Conservation (phyloP, 352 stramenopile species). For the Globisporangium splendens region DNA sequence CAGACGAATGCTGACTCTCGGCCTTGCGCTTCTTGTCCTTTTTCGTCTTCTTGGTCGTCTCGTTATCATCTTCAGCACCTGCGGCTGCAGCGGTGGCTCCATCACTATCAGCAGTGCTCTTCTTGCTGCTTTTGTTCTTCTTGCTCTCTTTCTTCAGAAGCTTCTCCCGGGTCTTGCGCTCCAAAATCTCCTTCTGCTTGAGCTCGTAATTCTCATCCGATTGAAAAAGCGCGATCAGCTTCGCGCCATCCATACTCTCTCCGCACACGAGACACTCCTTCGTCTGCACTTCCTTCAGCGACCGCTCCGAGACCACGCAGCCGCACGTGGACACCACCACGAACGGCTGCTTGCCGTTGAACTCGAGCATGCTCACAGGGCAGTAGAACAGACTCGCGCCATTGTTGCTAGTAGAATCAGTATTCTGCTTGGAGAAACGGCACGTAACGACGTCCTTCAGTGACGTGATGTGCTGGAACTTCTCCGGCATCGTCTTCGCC, state of each 20-base stretch:
- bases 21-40: constrained; percentile 44
- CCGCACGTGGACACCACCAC: constrained; percentile 77
- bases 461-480: constrained; percentile 78
- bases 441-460: constrained; percentile 89
- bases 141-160: constrained; percentile 45
- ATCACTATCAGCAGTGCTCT: not conserved
- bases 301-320: constrained; percentile 86
- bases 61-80: constrained; percentile 4
- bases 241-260: constrained; percentile 40
- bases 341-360: constrained; percentile 88
- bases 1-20: constrained; percentile 11
- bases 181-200: constrained; percentile 39
- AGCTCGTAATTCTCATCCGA: constrained; percentile 54
- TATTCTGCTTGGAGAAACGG: constrained; percentile 24
- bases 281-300: constrained; percentile 78
- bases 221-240: constrained; percentile 59
- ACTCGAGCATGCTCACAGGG: constrained; percentile 83
- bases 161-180: constrained; percentile 48
- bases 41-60: constrained; percentile 13
- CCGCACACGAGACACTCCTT: constrained; percentile 70
- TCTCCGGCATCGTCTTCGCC: constrained; percentile 65
- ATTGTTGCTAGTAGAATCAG: not conserved
- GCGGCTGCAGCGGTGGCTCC: not conserved
- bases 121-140: constrained; percentile 28
- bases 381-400: constrained; percentile 35